Base-by-base conservation (phyloP, 768 basidiomycete species). In the Boletus pseudopeckii region DNA sequence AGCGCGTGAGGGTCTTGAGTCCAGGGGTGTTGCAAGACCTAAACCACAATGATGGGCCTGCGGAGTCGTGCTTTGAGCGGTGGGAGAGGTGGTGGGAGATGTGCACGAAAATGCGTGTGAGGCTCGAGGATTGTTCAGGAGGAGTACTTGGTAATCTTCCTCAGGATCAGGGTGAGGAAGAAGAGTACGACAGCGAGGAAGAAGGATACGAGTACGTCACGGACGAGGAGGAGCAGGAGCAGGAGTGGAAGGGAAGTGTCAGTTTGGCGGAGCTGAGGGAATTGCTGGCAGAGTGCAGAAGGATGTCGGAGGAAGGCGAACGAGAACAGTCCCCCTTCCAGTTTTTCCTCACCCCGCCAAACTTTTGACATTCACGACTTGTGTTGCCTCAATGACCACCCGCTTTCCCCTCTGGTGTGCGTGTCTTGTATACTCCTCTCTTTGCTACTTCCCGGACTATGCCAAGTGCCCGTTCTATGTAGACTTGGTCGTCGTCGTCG, bases 101-200 rank as follows among this genome's bases (percentile, higher is more conserved):
- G 59, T 85, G 81, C 56, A 56, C 71, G 0, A 56, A 60, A 18
- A 73, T 78, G 64, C 77, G 80, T 1, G 71, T 90, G 5, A 68
- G 84, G 40, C 64, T 91, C 46, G 88, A 91, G 69, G 89, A 91
- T 66, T 90, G 88, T 62, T 90, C 89, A 0, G 88, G 86, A 0
- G 80, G 73, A 13, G 59, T 74, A 48, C 69, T 91, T 36, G 89
- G 89, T 0, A 62, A 61, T 48, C 64, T 73, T 26, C 71, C 66
- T 24, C 65, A 62, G 36, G 56, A 71, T 13, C 66, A 68, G 0
- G 70, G 66, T 0, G 72, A 67, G 1, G 71, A 69, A 4, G 70
- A 71, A 0, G 71, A 71, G 4, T 65, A 66, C 1, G 69, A 69
- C 5, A 68, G 69, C 15, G 70, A 69, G 7, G 73, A 68, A 4